Base-by-base conservation (phyloP, 306 rosid species). In the Prunus mira region DNA sequence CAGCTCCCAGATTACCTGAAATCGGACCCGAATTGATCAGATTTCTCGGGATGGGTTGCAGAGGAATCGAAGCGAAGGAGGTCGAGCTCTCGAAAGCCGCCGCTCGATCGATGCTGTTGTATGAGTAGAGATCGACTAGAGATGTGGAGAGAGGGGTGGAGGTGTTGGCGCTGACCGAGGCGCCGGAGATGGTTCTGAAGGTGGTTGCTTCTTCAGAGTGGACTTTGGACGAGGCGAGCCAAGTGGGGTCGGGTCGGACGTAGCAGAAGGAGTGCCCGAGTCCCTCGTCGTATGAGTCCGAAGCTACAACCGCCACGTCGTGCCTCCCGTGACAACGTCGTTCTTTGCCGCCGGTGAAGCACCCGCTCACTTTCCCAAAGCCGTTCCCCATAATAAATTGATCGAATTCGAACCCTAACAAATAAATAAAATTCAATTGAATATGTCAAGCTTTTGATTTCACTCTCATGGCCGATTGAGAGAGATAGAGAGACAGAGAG, bases 151-250 rank as follows among this genome's bases (percentile, higher is more conserved):
- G 88, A 65, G 99, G 99, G 2, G 99, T 96, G 2, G 96, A 91
- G 0, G 99, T 88, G 89, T 96, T 96, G 22, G 99, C 99, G 78
- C 99, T 96, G 38, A 96, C 97, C 1, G 99, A 92, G 3, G 99
- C 99, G 3, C 99, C 99, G 9, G 99, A 96, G 62, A 96, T 96
- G 24, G 99, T 83, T 77, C 93, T 76, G 81, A 96, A 96, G 47
- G 99, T 92, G 49, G 97, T 96, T 66, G 99, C 88, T 78, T 96
- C 97, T 41, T 96, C 99, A 0, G 98, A 96, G 84, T 91, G 93
- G 22, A 96, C 99, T 62, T 96, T 92, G 0, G 99, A 96, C 0
- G 88, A 89, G 0, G 97, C 93, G 0, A 91, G 43, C 11, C 92
- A 87, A 34, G 81, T 72, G 57, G 93, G 93, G 81, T 95, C 99